Evolutionary conservation across 768 basidiomycete species (phyloP).

Genomic region (Collybia sp.): DNA sequence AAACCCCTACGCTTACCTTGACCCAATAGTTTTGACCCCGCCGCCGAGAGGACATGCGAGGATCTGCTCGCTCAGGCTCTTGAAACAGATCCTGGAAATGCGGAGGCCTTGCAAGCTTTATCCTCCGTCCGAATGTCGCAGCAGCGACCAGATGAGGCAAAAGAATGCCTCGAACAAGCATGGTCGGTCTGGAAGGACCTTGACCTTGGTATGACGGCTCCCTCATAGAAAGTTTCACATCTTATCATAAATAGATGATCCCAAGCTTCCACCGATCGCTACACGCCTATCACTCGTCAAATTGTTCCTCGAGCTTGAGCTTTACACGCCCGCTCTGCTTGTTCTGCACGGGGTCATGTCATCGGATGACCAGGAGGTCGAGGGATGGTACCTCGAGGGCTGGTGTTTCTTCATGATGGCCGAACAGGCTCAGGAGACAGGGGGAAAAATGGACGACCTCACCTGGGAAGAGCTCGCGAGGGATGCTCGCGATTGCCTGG

Average conservation of each 20-base stretch:
- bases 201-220: slow-evolving; percentile 35
- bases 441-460: slow-evolving; percentile 44
- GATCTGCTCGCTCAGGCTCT: slow-evolving; percentile 69
- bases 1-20: background rate
- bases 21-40: slow-evolving; percentile 63
- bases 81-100: slow-evolving; percentile 65
- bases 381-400: slow-evolving; percentile 93
- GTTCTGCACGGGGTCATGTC: slow-evolving; percentile 78
- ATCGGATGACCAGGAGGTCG: slow-evolving; percentile 80
- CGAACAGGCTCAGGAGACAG: slow-evolving; percentile 60
- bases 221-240: background rate
- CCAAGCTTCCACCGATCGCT: slow-evolving; percentile 66
- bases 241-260: slow-evolving; percentile 44
- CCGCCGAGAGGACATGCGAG: slow-evolving; percentile 81
- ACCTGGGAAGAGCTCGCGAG: slow-evolving; percentile 76
- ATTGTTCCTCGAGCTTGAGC: slow-evolving; percentile 71
- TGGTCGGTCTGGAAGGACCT: slow-evolving; percentile 71
- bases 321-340: slow-evolving; percentile 67
- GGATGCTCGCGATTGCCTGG: slow-evolving; percentile 76
- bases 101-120: slow-evolving; percentile 75
- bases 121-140: slow-evolving; percentile 90
- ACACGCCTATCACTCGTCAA: slow-evolving; percentile 72
- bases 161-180: slow-evolving; percentile 57
- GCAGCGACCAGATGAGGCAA: slow-evolving; percentile 78
- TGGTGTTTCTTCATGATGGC: slow-evolving; percentile 90